Percentiles rank a stretch among this genome's conserved stretches.
Conservation (phyloP, 2,329 filamentous ascomycete genomes). For the Fusarium sp. region DNA sequence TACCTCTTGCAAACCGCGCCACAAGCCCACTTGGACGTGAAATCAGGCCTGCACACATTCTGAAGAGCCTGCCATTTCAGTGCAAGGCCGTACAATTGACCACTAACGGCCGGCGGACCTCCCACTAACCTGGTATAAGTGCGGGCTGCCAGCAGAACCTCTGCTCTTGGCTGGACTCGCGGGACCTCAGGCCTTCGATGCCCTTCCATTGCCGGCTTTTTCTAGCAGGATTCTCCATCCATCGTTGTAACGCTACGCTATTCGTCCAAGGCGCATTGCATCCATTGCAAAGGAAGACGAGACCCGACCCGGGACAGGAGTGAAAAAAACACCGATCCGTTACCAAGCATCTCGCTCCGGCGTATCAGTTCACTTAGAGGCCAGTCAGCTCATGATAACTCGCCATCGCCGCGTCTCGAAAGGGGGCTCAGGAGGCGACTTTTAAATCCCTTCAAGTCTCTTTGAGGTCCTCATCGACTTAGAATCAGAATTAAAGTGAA, state of each 20-base stretch:
- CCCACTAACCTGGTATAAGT: slow-evolving; percentile 41
- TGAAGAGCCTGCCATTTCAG: slow-evolving; percentile 34
- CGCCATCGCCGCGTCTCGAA: slow-evolving; percentile 42
- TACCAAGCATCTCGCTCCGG: slow-evolving; percentile 45
- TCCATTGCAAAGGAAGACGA: slow-evolving; percentile 3
- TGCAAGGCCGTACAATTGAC: slow-evolving; percentile 34
- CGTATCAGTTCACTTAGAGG: slow-evolving; percentile 38
- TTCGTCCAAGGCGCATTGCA: slow-evolving; percentile 32
- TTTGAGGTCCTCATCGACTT: slow-evolving; percentile 17
- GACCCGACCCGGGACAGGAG: background rate
- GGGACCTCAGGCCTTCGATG: slow-evolving; percentile 38
- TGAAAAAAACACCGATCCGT: slow-evolving; percentile 26
- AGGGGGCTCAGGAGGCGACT: slow-evolving; percentile 42
- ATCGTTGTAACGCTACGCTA: slow-evolving; percentile 28
- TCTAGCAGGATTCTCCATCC: slow-evolving; percentile 33
- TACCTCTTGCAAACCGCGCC: slow-evolving; percentile 42
- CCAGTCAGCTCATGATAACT: slow-evolving; percentile 48
- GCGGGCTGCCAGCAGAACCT: slow-evolving; percentile 13
- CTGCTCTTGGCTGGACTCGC: slow-evolving; percentile 27
- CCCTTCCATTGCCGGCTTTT: slow-evolving; percentile 44
- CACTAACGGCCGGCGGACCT: slow-evolving; percentile 32
- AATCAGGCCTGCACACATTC: slow-evolving; percentile 27
- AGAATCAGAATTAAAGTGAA: slow-evolving; percentile 26
- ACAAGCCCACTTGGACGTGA: slow-evolving; percentile 33
- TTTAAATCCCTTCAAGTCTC: slow-evolving; percentile 11